Evolutionary conservation across 1,284 basidiomycete species (phyloP).

Genomic region (Ustilago xerochloae): DNA sequence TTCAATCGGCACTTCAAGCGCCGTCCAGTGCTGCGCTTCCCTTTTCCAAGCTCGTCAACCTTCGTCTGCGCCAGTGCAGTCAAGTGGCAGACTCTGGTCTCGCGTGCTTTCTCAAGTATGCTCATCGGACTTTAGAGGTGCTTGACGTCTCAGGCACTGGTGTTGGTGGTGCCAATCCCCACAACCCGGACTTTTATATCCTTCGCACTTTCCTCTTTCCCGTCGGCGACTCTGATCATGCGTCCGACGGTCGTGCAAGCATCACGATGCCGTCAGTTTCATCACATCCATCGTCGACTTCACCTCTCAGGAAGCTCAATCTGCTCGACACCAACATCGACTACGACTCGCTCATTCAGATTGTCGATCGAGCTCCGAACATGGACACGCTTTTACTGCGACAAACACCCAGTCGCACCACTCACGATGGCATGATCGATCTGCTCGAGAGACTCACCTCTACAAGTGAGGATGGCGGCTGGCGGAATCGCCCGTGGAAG

Average conservation of each 20-base stretch:
- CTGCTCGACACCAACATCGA: conserved; percentile 30
- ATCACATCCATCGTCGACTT: neutral
- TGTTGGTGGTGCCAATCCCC: conserved; percentile 13
- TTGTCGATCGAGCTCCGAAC: conserved; percentile 3
- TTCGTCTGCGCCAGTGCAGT: conserved; percentile 23
- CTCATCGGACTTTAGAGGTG: conserved; percentile 10
- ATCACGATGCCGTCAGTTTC: neutral
- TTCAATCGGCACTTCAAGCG: conserved; percentile 17
- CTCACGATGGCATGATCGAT: conserved; percentile 16
- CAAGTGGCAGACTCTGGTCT: conserved; percentile 26
- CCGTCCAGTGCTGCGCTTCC: conserved; percentile 8
- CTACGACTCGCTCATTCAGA: conserved; percentile 5
- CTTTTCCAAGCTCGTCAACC: conserved; percentile 25
- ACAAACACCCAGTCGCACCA: conserved; percentile 20
- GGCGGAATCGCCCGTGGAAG: conserved; percentile 13
- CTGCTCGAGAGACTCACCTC: conserved; percentile 10
- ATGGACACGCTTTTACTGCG: conserved; percentile 22
- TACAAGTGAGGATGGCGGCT: neutral
- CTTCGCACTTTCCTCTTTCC: conserved; percentile 25
- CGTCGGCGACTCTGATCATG: neutral
- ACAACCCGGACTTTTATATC: conserved; percentile 17
- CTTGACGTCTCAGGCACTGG: conserved; percentile 29
- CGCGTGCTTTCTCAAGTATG: conserved; percentile 30
- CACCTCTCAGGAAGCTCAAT: conserved; percentile 24
- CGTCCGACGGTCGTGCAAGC: neutral